Evolutionary conservation across 495 filamentous ascomycete genomes (phyloP).

Genomic region (Penicillium taxi): DNA sequence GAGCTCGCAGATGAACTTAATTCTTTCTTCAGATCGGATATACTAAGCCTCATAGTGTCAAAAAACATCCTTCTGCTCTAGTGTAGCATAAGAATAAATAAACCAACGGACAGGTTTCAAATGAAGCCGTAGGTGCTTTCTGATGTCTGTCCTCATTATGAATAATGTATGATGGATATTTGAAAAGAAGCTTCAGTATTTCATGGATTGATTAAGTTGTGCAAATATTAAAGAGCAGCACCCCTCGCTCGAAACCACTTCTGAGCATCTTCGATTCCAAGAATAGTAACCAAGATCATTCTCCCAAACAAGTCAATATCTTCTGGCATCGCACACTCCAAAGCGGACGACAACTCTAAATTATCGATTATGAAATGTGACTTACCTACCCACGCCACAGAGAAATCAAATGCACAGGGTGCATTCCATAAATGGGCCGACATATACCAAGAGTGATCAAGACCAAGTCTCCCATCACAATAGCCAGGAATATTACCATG

Average conservation of each 20-base stretch:
- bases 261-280: conserved; percentile 37
- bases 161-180: too few relatives aligned
- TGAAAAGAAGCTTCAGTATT: too few relatives aligned
- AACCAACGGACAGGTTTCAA: too few relatives aligned
- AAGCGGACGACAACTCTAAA: conserved; percentile 25
- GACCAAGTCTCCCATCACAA: conserved; percentile 29
- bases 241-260: conserved; percentile 37
- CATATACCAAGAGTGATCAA: conserved; percentile 35
- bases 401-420: conserved; percentile 35
- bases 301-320: conserved; percentile 44
- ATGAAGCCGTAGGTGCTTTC: too few relatives aligned
- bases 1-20: too few relatives aligned
- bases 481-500: conserved; percentile 14
- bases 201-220: too few relatives aligned
- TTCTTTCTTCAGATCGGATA: too few relatives aligned
- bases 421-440: conserved; percentile 45
- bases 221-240: conserved; percentile 17
- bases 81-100: too few relatives aligned
- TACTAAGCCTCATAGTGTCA: too few relatives aligned
- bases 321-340: conserved; percentile 26
- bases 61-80: too few relatives aligned
- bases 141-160: too few relatives aligned
- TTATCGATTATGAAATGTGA: conserved; percentile 37
- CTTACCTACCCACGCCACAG: conserved; percentile 38
- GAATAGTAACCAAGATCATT: conserved; percentile 35